Evolutionary conservation across 192 early-diverging fungal genomes (phyloP), one percentile per base, ranked within the genome.

Genomic region (Backusella luteola): DNA sequence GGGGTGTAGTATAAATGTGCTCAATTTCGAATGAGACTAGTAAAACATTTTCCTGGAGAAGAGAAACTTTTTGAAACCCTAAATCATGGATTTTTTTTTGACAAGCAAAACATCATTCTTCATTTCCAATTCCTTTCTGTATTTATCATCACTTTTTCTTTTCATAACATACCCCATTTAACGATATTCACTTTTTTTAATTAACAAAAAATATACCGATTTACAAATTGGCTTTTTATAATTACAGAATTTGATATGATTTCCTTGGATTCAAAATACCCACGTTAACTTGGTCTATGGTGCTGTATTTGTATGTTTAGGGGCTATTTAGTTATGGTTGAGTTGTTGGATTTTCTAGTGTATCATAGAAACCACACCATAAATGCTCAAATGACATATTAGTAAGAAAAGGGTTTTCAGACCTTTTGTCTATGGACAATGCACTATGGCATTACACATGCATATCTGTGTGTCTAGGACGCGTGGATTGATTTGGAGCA

Each of bases 261-360:
- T 69, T 86, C 83, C 39, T 52, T 79, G 74, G 73, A 84, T 59
- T 4, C 77, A 14, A 77, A 70, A n/a, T 81, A 77, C 29, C 81
- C 81, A 2, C 42, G 38, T 3, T 84, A 32, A 83, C 67, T 84
- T 86, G 83, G 53, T 86, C 36, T 83, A 80, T 29, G 79, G 79
- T 52, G 81, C 75, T 52, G 19, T 83, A 12, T n/a, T 86, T 7
- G 75, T 79, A 41, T 79, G 77, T n/a, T 67, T 86, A 32, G 82
- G 0, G 81, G 34, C 81, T 81, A 3, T 78, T 84, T 23, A 81
- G 77, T 9, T 79, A 80, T 59, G 81, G 83, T 38, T 86, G 81
- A 67, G 80, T 83, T 3, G 84, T 86, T 68, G 85, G 81, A 32
- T 83, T 77, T 6, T 78, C 85, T 63, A 86, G 84, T 71, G 76